Base-by-base conservation (phyloP, 495 filamentous ascomycete genomes). In the Annulohypoxylon nitens region DNA sequence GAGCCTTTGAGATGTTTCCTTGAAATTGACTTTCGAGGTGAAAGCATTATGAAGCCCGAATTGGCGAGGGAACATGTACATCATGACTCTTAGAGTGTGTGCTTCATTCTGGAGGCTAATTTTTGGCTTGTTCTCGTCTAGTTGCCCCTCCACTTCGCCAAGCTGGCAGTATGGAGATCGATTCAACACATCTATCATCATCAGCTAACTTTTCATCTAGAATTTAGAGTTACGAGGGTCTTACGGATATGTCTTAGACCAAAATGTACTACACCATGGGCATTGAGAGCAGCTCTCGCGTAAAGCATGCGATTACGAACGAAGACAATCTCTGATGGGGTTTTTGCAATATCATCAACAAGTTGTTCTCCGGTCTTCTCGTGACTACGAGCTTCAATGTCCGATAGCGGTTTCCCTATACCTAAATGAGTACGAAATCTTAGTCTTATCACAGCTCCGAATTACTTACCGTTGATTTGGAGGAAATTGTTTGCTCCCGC, bases 1-100 rank as follows among this genome's bases (percentile, higher is more conserved):
- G 73, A 94, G 89, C 34, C 86, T 85, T 57, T 93, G 90, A 0
- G 85, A 82, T 0, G 89, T 93, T 68, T 94, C 88, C 33, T 80
- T 87, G 14, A 75, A 77, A 74, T 95, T 86, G 12, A 91, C 83
- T 10, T 82, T 78, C 1, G 88, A 89, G 0, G 92, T 93, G 74
- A 98, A 98, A n/a, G 91, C 93, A 81, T 97, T 99, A 72, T 95
- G 93, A 11, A 99, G 82, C 3, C 89, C 89, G 76, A 97, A 98
- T 78, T 98, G 94, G 18, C 91, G 86, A 34, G 96, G 96, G 71
- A 99, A 99, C 1, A 99, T 90, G 79, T 99, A 95, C 81, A 93
- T 94, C 88, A 97, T 88, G 26, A 98, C 81, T 67, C 92, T 93
- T 6, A 90, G 75, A 0, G 89, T 92, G 59, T 92, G 85, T 3